phyloP scores from a whole-genome alignment of 2,329 filamentous ascomycete species.

The Huntiella savannae region DNA sequence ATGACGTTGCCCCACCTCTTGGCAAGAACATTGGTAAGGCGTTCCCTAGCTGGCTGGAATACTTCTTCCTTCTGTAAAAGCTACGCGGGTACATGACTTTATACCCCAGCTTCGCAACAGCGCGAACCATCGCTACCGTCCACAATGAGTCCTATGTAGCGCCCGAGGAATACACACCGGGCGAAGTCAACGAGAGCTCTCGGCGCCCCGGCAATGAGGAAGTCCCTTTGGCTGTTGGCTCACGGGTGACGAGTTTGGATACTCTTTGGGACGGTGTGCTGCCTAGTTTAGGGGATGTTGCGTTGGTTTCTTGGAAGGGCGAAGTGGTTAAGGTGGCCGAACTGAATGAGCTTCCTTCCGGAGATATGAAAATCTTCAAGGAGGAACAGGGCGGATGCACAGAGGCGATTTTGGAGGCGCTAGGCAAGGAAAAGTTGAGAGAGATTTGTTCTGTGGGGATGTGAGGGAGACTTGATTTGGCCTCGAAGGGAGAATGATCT shows the following conservation, averaged over 20 bases:
- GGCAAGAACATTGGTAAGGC: conserved; percentile 45
- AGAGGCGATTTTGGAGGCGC: conserved; percentile 15
- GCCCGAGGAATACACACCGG: conserved; percentile 46
- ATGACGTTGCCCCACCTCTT: conserved; percentile 15
- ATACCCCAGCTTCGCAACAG: conserved; percentile 48
- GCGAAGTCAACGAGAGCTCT: conserved; percentile 11
- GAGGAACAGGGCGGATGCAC: conserved; percentile 48
- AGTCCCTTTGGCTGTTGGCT: conserved; percentile 24
- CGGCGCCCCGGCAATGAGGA: conserved; percentile 13
- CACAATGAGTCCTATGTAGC: conserved; percentile 56
- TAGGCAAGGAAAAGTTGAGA: conserved; percentile 12
- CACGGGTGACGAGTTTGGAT: conserved; percentile 27
- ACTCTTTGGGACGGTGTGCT: conserved; percentile 27
- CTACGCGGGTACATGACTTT: conserved; percentile 60
- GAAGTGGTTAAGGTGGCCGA: conserved; percentile 15
- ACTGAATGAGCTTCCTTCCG: conserved; percentile 25
- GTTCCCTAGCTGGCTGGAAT: conserved; percentile 61
- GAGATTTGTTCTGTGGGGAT: conserved; percentile 43
- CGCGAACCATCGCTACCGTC: conserved; percentile 43
- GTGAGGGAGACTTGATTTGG: too few relatives aligned
- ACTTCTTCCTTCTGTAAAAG: conserved; percentile 56
- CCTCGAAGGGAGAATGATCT: too few relatives aligned
- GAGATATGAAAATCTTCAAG: conserved; percentile 41
- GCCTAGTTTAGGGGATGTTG: conserved; percentile 27
- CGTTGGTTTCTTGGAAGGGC: conserved; percentile 48